A percentile compares a stretch with the other conserved stretches of the same genome.
Conservation (phyloP, 257 asterid genomes). For the Buddleja alternifolia region DNA sequence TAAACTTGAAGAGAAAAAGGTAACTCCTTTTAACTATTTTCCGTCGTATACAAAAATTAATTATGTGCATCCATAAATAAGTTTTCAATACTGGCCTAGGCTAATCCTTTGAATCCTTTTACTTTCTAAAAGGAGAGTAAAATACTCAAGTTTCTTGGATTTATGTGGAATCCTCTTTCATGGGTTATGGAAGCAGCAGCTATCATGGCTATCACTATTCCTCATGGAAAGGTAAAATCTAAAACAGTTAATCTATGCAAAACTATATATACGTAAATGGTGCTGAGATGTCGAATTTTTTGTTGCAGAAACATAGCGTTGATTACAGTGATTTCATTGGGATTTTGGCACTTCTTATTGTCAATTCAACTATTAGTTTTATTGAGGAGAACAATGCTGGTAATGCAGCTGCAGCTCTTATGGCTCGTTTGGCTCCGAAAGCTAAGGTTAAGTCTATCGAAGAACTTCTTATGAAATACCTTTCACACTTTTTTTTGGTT, state of each 20-base stretch:
- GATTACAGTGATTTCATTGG: slow-evolving; percentile 51
- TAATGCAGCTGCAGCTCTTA: slow-evolving; percentile 69
- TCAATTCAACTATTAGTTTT: slow-evolving; percentile 66
- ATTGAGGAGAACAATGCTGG: slow-evolving; percentile 71
- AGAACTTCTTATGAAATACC: too few relatives aligned
- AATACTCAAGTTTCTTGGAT: slow-evolving; percentile 57
- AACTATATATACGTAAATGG: too few relatives aligned
- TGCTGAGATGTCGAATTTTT: too few relatives aligned
- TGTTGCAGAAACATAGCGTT: too few relatives aligned
- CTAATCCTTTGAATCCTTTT: too few relatives aligned
- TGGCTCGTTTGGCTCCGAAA: slow-evolving; percentile 71
- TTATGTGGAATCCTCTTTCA: slow-evolving; percentile 69
- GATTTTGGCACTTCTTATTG: slow-evolving; percentile 45
- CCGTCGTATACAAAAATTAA: too few relatives aligned
- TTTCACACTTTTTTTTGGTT: slow-evolving; percentile 2
- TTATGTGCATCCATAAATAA: too few relatives aligned
- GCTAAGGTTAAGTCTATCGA: too few relatives aligned
- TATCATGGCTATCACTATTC: slow-evolving; percentile 62
- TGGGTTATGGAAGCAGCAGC: slow-evolving; percentile 82
- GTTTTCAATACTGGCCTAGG: too few relatives aligned
- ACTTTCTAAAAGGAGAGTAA: slow-evolving; percentile 72
- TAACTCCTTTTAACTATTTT: slow-evolving; percentile 5
- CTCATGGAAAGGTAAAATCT: slow-evolving; percentile 71
- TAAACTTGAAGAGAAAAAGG: slow-evolving; percentile 61
- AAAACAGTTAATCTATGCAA: too few relatives aligned